Conservation (phyloP, 106 monocot genomes). For the Ottelia alismoides region DNA sequence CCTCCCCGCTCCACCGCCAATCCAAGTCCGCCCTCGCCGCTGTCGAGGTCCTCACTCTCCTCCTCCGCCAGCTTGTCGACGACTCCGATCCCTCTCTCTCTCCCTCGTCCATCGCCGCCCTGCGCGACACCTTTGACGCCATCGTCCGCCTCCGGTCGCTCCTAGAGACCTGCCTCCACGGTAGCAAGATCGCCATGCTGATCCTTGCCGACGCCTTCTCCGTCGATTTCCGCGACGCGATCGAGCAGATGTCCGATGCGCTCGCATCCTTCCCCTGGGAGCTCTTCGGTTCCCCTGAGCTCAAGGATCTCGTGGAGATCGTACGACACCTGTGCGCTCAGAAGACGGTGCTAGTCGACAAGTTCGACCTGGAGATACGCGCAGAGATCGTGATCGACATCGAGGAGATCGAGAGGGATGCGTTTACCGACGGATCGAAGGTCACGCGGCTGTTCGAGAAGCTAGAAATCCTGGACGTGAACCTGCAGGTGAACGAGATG, state of each 20-base stretch:
- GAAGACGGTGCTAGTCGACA: slow-evolving; percentile 2
- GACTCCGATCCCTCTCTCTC: background rate
- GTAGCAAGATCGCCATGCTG: slow-evolving; percentile 10
- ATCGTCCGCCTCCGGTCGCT: background rate
- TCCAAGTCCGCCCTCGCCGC: slow-evolving; percentile 3
- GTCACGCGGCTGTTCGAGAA: slow-evolving; percentile 1
- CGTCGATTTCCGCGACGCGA: slow-evolving; percentile 7
- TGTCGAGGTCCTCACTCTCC: background rate
- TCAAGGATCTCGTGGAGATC: slow-evolving; percentile 1
- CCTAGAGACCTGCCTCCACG: slow-evolving; percentile 5
- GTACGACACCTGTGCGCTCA: background rate
- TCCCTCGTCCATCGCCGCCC: background rate
- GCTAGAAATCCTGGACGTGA: slow-evolving; percentile 2
- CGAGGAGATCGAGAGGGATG: background rate
- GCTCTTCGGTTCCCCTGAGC: slow-evolving; percentile 1
- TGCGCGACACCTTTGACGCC: background rate
- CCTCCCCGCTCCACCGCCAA: slow-evolving; percentile 5
- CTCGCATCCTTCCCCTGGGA: slow-evolving; percentile 10
- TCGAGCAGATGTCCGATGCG: slow-evolving; percentile 1
- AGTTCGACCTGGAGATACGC: slow-evolving; percentile 5
- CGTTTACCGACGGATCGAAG: slow-evolving; percentile 1
- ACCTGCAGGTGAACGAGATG: slow-evolving; percentile 5
- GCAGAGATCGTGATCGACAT: background rate
- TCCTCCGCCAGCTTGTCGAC: slow-evolving; percentile 1
- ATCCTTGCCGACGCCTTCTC: slow-evolving; percentile 2